Conservation (phyloP, 805 yeast species). For the Wickerhamiella domercqiae region DNA sequence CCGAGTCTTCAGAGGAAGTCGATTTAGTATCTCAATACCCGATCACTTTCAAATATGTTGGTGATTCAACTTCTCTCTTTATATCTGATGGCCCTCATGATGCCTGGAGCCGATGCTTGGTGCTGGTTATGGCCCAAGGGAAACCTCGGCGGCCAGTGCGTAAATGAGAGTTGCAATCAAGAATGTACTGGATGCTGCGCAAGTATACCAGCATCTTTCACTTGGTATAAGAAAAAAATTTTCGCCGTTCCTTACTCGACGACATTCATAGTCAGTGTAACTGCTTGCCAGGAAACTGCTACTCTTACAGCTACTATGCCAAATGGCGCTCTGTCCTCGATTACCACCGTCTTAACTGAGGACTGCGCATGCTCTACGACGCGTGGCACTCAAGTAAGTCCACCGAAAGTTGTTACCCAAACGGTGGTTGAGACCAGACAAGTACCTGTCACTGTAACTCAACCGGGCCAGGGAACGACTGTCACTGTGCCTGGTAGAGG, state of each 20-base stretch:
- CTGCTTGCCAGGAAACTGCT: constrained; percentile 14
- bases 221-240: constrained; percentile 11
- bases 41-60: too few relatives aligned
- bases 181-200: constrained; percentile 22
- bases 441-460: neutral
- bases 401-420: too few relatives aligned
- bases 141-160: constrained; percentile 11
- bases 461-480: neutral
- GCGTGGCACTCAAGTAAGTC: too few relatives aligned
- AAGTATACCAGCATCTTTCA: constrained; percentile 16
- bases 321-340: constrained; percentile 37
- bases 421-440: neutral
- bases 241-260: constrained; percentile 6
- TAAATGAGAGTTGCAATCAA: constrained; percentile 4
- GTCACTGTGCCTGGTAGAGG: constrained; percentile 3
- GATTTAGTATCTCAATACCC: too few relatives aligned
- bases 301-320: constrained; percentile 25
- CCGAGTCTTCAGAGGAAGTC: too few relatives aligned
- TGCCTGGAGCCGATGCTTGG: constrained; percentile 13
- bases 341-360: constrained; percentile 16
- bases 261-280: constrained; percentile 8
- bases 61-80: neutral
- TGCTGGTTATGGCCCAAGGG: constrained; percentile 19
- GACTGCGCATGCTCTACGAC: constrained; percentile 12
- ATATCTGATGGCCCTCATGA: neutral